A percentile compares a stretch with the other conserved stretches of the same genome.
Evolutionary conservation across 129 eudicot genomes (phyloP).

Genomic region (Lactuca sativa): DNA sequence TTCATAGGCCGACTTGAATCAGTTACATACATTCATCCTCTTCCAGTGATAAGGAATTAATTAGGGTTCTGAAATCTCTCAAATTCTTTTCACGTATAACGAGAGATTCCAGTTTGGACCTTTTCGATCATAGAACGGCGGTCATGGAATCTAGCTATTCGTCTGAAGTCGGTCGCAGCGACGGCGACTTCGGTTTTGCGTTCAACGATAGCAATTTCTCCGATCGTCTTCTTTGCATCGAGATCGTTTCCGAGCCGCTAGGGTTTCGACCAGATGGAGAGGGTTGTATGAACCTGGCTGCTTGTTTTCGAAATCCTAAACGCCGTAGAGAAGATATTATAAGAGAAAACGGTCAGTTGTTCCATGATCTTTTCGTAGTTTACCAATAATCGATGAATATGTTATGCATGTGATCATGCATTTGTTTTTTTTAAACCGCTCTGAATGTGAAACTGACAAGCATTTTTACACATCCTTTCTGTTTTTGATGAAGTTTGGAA

Average conservation of each 20-base stretch:
- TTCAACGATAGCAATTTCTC: constrained; percentile 80
- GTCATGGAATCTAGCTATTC: constrained; percentile 30
- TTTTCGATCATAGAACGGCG: constrained; percentile 12
- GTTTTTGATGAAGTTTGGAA: neutral
- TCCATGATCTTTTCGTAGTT: neutral
- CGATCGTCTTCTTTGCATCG: constrained; percentile 61
- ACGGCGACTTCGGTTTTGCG: constrained; percentile 63
- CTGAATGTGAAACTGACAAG: no score
- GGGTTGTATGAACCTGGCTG: constrained; percentile 32
- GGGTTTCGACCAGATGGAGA: constrained; percentile 31
- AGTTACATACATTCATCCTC: neutral
- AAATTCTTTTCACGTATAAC: neutral
- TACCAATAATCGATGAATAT: neutral
- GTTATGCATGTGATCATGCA: neutral
- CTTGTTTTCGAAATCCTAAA: constrained; percentile 63
- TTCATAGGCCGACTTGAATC: no score
- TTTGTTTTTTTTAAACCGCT: neutral
- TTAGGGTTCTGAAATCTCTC: constrained; percentile 27
- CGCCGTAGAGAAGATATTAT: constrained; percentile 57
- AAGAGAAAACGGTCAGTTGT: constrained; percentile 43
- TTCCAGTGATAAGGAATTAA: neutral
- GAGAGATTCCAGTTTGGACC: constrained; percentile 26
- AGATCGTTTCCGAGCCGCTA: constrained; percentile 50
- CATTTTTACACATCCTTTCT: no score
- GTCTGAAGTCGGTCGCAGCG: constrained; percentile 17